Evolutionary conservation across 345 rosid species (phyloP), one percentile per base, ranked within the genome.

Genomic region (Viola odorata): DNA sequence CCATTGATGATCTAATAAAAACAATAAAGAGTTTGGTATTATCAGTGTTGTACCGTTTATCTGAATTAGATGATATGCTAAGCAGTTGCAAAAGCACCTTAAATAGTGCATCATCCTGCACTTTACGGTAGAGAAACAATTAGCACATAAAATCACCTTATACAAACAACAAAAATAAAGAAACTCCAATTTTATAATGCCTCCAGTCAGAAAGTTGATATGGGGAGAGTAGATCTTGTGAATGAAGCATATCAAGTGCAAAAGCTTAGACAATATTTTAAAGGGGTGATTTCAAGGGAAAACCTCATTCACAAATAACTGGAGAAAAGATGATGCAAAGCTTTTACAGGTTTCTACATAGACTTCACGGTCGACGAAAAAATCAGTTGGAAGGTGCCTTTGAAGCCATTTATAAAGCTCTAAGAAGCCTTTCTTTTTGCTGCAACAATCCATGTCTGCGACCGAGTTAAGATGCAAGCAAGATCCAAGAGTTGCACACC

Each of bases 21-120:
- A 62, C 41, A 45, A 42, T 11, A 61, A 63, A 75, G 61, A 56
- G 45, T 60, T 50, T 45, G 37, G 53, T 73, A 13, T 62, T 54
- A 36, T 65, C 39, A 41, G 54, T 65, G 63, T 86, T 87, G 2
- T 65, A 84, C 96, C 41, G 64, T 78, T 82, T 68, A 62, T 70
- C 74, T 32, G 56, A 68, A 69, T 8, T 48, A 53, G 64, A 77
- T 17, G 83, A 82, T 57, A 80, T 51, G 47, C 62, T 72, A 59
- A 82, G 80, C 69, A 91, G 65, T 70, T 79, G 84, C 73, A 89
- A 64, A 45, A 91, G 96, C 76, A 91, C 75, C 71, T 81, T 81
- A 73, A 91, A 89, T 69, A 91, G 73, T 23, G 85, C n/a, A 67
- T 89, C 96, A 62, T 89, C 98, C 98, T 91, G 66, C 68, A 78